These are phyloP conservation scores for Komagataella ulmi DNA, from an alignment of 805 yeast genomes.

Conservation along the genomic window DNA sequence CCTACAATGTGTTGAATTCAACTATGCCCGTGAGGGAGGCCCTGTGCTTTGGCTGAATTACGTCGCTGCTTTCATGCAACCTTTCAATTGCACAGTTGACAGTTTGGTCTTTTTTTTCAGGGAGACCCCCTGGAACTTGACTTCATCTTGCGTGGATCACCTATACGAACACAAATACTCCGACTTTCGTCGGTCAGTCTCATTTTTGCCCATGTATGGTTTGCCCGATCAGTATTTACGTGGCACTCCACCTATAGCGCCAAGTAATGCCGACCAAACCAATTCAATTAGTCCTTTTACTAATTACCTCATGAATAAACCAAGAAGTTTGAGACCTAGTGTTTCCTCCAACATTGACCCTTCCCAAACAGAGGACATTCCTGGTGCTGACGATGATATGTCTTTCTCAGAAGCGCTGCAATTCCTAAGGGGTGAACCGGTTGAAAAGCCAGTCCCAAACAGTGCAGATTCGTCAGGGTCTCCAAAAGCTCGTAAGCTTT, in stretches of 20 bases:
- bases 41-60: slow-evolving; percentile 52
- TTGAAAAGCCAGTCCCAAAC: background rate
- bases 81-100: slow-evolving; percentile 71
- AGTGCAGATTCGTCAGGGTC: background rate
- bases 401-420: background rate
- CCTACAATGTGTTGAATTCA: slow-evolving; percentile 36
- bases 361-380: background rate
- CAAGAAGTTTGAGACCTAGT: background rate
- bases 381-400: background rate
- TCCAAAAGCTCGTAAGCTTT: background rate
- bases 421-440: background rate
- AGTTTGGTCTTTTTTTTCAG: slow-evolving; percentile 61
- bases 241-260: background rate
- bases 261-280: background rate
- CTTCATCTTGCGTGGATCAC: slow-evolving; percentile 12
- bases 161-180: slow-evolving; percentile 13
- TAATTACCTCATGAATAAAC: background rate
- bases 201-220: slow-evolving; percentile 29
- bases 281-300: background rate
- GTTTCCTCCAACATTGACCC: background rate
- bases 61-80: slow-evolving; percentile 66
- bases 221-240: slow-evolving; percentile 19
- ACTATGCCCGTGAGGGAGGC: slow-evolving; percentile 34
- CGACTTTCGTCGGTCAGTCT: slow-evolving; percentile 25
- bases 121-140: slow-evolving; percentile 63